Conservation (phyloP, 129 eudicot genomes). For the Saussurea involucrata region DNA sequence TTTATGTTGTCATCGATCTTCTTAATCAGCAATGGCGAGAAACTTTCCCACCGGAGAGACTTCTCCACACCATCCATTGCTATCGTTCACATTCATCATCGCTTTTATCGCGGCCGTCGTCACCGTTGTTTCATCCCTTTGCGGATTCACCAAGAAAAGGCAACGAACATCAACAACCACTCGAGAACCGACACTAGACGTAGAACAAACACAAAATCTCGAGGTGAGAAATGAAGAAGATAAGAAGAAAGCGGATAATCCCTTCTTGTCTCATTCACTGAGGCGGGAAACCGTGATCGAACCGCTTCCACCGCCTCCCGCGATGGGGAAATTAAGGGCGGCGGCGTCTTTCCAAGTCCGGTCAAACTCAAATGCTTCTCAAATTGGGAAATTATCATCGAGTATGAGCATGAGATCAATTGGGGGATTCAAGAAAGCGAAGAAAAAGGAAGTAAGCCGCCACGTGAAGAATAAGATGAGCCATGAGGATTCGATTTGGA, state of each 20-base stretch:
- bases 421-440: slow-evolving; percentile 13
- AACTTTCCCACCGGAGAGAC: slow-evolving; percentile 27
- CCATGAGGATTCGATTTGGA: slow-evolving; percentile 59
- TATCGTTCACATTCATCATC: slow-evolving; percentile 20
- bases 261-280: background rate
- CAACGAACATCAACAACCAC: slow-evolving; percentile 4
- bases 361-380: slow-evolving; percentile 27
- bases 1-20: slow-evolving; percentile 17
- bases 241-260: background rate
- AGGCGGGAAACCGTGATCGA: background rate
- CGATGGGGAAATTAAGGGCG: slow-evolving; percentile 16
- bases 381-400: slow-evolving; percentile 27
- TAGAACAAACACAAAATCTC: background rate
- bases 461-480: slow-evolving; percentile 18
- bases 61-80: slow-evolving; percentile 19
- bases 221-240: background rate
- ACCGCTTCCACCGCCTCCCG: slow-evolving; percentile 35
- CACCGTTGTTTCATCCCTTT: slow-evolving; percentile 40
- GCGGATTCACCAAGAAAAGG: slow-evolving; percentile 32
- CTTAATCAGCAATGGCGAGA: slow-evolving; percentile 43
- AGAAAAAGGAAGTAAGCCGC: slow-evolving; percentile 4
- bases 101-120: slow-evolving; percentile 36
- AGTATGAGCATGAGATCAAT: slow-evolving; percentile 53
- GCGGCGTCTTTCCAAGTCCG: slow-evolving; percentile 33
- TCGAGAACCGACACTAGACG: background rate